Percentiles rank a stretch among this genome's conserved stretches.
Conservation (phyloP, 106 monocot genomes). For the Posidonia australis region DNA sequence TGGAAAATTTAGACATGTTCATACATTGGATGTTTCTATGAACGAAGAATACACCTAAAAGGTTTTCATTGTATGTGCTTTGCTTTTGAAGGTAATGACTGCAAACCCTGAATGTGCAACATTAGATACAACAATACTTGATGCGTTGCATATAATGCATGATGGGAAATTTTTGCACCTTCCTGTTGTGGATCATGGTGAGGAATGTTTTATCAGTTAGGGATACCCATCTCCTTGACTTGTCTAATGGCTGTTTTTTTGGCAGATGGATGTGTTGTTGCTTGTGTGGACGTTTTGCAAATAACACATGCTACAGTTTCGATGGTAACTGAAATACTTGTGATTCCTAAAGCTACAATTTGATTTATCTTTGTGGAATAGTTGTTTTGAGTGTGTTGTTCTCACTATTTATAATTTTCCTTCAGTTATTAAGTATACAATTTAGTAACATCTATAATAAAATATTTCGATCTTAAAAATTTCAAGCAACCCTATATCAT, state of each 20-base stretch:
- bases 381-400: too few species aligned
- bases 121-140: conserved; percentile 86
- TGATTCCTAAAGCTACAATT: not conserved
- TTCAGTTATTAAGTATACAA: too few species aligned
- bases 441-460: too few species aligned
- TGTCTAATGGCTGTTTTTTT: conserved; percentile 4
- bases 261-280: conserved; percentile 61
- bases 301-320: conserved; percentile 88
- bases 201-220: conserved; percentile 1
- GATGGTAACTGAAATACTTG: conserved; percentile 37
- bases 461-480: too few species aligned
- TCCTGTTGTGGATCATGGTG: conserved; percentile 71
- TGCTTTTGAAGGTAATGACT: conserved; percentile 77
- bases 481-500: too few species aligned
- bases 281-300: conserved; percentile 92
- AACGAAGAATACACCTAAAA: too few species aligned
- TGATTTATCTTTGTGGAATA: not conserved
- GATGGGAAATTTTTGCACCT: conserved; percentile 94
- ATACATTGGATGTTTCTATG: too few species aligned
- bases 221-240: not conserved
- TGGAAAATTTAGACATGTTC: too few species aligned
- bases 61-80: not conserved
- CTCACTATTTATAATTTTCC: too few species aligned
- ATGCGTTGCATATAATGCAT: conserved; percentile 92
- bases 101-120: conserved; percentile 78